These are phyloP conservation scores for Boletellus deceptivus DNA, from an alignment of 1,284 basidiomycete genomes.

Conservation along the genomic window DNA sequence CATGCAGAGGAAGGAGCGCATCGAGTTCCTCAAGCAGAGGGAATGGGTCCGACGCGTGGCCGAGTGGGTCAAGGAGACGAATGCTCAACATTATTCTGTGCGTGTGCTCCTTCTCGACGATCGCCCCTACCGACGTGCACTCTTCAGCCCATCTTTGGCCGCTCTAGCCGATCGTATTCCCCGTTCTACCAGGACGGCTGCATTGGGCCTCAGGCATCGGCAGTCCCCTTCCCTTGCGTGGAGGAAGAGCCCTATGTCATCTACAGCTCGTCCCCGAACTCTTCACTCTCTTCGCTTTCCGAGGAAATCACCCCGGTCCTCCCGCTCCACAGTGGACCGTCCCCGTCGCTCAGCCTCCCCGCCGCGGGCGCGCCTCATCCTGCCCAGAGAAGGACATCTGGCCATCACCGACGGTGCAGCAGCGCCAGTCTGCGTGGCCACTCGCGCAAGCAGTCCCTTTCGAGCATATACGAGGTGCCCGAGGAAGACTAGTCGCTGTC, in stretches of 20 bases:
- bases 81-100: slow-evolving; percentile 27
- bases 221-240: slow-evolving; percentile 28
- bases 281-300: slow-evolving; percentile 34
- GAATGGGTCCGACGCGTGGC: slow-evolving; percentile 36
- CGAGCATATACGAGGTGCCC: slow-evolving; percentile 34
- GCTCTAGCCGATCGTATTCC: slow-evolving; percentile 8
- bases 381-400: slow-evolving; percentile 19
- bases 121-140: background rate
- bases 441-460: slow-evolving; percentile 32
- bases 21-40: slow-evolving; percentile 35
- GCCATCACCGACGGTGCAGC: slow-evolving; percentile 33
- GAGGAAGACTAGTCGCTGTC: slow-evolving; percentile 27
- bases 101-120: slow-evolving; percentile 2
- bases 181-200: slow-evolving; percentile 14
- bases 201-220: slow-evolving; percentile 15
- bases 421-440: slow-evolving; percentile 34
- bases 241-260: slow-evolving; percentile 36
- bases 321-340: slow-evolving; percentile 14
- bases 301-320: slow-evolving; percentile 33
- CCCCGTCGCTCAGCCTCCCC: slow-evolving; percentile 12
- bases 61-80: slow-evolving; percentile 37
- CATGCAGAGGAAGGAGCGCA: slow-evolving; percentile 31
- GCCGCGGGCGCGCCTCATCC: slow-evolving; percentile 8
- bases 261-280: slow-evolving; percentile 35
- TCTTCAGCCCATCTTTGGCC: slow-evolving; percentile 24